Percentiles rank a stretch among this genome's conserved stretches.
These are phyloP conservation scores for Globisporangium recalcitrans DNA, from an alignment of 352 stramenopile genomes.

Conservation along the genomic window DNA sequence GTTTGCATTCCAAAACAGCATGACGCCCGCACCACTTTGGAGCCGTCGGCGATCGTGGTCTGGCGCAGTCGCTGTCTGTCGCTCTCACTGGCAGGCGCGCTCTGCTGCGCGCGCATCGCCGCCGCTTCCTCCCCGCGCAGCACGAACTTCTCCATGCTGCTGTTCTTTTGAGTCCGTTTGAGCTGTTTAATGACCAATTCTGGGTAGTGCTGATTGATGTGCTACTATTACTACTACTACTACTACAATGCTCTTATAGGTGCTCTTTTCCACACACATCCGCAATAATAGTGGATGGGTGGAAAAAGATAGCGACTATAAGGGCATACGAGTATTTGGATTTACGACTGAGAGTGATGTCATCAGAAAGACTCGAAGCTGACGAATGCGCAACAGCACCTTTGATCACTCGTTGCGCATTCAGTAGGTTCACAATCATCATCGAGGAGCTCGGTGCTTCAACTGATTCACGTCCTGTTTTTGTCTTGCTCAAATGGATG, in stretches of 20 bases:
- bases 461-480: not conserved
- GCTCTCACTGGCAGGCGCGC: not conserved
- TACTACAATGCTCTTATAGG: too few species aligned
- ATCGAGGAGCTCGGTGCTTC: not conserved
- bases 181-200: too few species aligned
- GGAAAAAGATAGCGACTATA: too few species aligned
- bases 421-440: not conserved
- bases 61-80: conserved; percentile 39
- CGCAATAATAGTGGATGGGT: too few species aligned
- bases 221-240: too few species aligned
- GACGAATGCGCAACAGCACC: not conserved
- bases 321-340: too few species aligned
- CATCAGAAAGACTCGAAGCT: too few species aligned
- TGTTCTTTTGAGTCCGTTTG: too few species aligned
- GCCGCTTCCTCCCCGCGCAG: conserved; percentile 44
- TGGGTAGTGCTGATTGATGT: too few species aligned
- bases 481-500: not conserved
- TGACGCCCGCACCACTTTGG: conserved; percentile 44
- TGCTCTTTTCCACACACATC: too few species aligned
- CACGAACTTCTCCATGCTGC: conserved; percentile 64
- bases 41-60: conserved; percentile 58
- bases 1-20: not conserved
- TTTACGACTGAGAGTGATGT: too few species aligned
- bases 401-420: not conserved
- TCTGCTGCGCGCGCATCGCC: conserved; percentile 18